phyloP scores from a whole-genome alignment of 1,284 basidiomycete genomes.

The Somion occarium region DNA sequence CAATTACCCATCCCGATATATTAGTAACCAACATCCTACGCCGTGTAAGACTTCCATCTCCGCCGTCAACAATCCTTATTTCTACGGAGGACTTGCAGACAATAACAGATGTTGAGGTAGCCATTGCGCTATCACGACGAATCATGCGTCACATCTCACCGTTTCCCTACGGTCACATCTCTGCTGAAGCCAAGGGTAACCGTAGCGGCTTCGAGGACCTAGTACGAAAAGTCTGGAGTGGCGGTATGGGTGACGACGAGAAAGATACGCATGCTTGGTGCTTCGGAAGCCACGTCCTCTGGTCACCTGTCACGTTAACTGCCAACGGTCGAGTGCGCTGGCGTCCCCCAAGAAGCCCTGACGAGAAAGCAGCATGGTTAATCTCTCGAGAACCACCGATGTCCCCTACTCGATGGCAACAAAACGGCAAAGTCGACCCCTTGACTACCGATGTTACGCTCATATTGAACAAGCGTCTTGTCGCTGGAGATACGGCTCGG shows the following conservation, averaged over 20 bases:
- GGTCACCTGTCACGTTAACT: slow-evolving; percentile 1
- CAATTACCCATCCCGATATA: not conserved
- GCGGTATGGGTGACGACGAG: not conserved
- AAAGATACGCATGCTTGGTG: not conserved
- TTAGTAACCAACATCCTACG: slow-evolving; percentile 30
- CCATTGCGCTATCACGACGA: slow-evolving; percentile 48
- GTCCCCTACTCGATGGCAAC: not conserved
- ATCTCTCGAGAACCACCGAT: not conserved
- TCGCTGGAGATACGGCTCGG: not conserved
- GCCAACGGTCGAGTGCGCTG: not conserved
- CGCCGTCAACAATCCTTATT: slow-evolving; percentile 48
- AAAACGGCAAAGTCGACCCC: not conserved
- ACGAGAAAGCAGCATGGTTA: not conserved
- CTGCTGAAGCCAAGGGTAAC: slow-evolving; percentile 53
- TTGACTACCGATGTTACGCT: slow-evolving; percentile 1
- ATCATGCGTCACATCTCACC: slow-evolving; percentile 66
- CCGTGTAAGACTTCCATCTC: slow-evolving; percentile 34
- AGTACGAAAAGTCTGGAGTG: slow-evolving; percentile 38
- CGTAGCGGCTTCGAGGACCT: slow-evolving; percentile 41
- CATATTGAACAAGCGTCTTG: not conserved
- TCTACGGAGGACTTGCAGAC: slow-evolving; percentile 28
- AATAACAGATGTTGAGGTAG: slow-evolving; percentile 34
- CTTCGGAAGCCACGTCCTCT: slow-evolving; percentile 5
- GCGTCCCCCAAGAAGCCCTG: not conserved
- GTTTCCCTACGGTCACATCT: slow-evolving; percentile 66